Evolutionary conservation across 495 filamentous ascomycete genomes (phyloP).

Genomic region (Xylaria cubensis): DNA sequence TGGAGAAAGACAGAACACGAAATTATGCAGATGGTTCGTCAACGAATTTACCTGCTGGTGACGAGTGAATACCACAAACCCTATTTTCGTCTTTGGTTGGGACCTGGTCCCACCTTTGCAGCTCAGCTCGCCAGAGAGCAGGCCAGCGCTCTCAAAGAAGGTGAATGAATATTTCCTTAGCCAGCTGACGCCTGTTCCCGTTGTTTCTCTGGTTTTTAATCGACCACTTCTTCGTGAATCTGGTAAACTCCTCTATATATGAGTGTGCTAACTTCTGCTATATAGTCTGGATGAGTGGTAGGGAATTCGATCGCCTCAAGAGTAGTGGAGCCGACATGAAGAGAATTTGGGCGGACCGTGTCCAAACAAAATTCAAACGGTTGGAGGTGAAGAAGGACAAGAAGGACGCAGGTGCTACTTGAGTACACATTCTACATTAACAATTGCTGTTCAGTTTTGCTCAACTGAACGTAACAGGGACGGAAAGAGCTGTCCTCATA

Average conservation of each 20-base stretch:
- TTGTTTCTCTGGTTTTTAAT: background rate
- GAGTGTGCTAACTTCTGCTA: background rate
- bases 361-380: background rate
- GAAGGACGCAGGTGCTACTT: background rate
- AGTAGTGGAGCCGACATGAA: slow-evolving; percentile 1
- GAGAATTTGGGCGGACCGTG: slow-evolving; percentile 2
- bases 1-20: background rate
- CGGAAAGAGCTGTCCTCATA: background rate
- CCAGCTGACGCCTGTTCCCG: background rate
- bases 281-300: slow-evolving; percentile 23
- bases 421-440: background rate
- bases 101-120: background rate
- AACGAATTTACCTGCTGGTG: background rate
- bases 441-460: too few species aligned
- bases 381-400: background rate
- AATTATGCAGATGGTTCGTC: background rate
- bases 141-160: background rate
- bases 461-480: background rate
- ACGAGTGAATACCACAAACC: background rate
- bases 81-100: slow-evolving; percentile 5
- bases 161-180: background rate
- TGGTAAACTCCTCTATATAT: background rate
- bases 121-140: background rate
- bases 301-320: slow-evolving; percentile 18
- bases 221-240: background rate